Base-by-base conservation (phyloP, 345 rosid species). In the Eucalyptus guilfoylei region DNA sequence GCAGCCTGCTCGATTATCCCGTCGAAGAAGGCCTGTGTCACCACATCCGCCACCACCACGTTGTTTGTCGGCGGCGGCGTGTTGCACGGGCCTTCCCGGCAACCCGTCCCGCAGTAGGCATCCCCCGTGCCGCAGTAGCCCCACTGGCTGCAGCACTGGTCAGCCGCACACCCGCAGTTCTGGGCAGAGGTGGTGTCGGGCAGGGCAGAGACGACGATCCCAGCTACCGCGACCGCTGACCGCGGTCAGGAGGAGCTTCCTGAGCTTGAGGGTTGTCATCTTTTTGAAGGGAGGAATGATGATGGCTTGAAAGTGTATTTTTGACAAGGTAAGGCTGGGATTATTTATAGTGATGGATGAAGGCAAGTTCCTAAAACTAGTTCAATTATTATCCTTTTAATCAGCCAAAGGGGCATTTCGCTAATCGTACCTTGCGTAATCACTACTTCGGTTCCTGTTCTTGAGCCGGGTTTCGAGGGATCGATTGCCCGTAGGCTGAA, bases 1-100 rank as follows among this genome's bases (percentile, higher is more conserved):
- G 50, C 90, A 1, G 94, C 94, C 86, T 89, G 88, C 24, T 85
- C 76, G 72, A 90, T 91, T 37, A 94, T 93, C n/a, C 94, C 91
- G 24, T 93, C 87, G 67, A 93, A 94, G 92, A 94, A 95, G 2
- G 87, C 87, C 2, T 87, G 86, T 6, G 95, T 93, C 30, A 94
- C 95, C 4, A 93, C 17, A 11, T 90, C 89, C 24, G 90, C 91
- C n/a, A 91, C 92, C 1, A 86, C 69, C 34, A 91, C 92, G 26
- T 58, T 60, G 49, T 89, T 86, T 7, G 88, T 81, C 8, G 88
- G 42, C 4, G 86, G 30, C 13, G 90, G 44, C 13, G 88, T 14
- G 37, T 6, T 15, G 85, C 93, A 92, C 10, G 90, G 93, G 8
- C 93, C 93, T 11, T 40, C 86, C 83, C 47, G 72, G 83, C 93